Percentiles rank a stretch among this genome's conserved stretches.
Evolutionary conservation across 768 basidiomycete species (phyloP).

Genomic region (Pulveroboletus sp.): DNA sequence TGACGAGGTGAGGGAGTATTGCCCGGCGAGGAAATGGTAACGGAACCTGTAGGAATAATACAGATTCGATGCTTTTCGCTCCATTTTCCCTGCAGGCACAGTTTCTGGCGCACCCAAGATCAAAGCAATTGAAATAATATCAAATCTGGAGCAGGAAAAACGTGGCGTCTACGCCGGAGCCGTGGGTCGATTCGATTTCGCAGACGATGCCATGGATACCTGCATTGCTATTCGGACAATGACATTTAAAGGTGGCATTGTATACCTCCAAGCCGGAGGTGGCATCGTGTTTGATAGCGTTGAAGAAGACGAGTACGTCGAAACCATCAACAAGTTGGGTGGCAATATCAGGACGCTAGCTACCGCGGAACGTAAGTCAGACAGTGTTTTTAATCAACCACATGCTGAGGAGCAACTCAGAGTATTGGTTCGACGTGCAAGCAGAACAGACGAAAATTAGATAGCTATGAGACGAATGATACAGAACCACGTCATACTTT

Average conservation of each 20-base stretch:
- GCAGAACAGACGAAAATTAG: slow-evolving; percentile 33
- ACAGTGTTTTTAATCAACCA: slow-evolving; percentile 1
- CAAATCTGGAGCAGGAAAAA: slow-evolving; percentile 79
- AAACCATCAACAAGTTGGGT: slow-evolving; percentile 92
- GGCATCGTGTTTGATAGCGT: slow-evolving; percentile 97
- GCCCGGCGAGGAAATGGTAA: not conserved
- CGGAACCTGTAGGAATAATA: not conserved
- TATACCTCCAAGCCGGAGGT: slow-evolving; percentile 93
- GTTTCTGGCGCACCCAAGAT: slow-evolving; percentile 99
- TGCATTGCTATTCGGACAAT: slow-evolving; percentile 99
- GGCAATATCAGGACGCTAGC: slow-evolving; percentile 84
- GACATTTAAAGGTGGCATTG: slow-evolving; percentile 89
- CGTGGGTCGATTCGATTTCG: slow-evolving; percentile 97
- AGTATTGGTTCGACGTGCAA: slow-evolving; percentile 68
- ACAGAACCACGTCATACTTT: slow-evolving; percentile 10
- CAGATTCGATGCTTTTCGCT: slow-evolving; percentile 97
- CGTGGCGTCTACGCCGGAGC: slow-evolving; percentile 96
- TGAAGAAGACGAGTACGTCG: slow-evolving; percentile 95
- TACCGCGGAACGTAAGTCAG: slow-evolving; percentile 75
- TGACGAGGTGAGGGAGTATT: slow-evolving; percentile 59
- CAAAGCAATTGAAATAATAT: slow-evolving; percentile 93
- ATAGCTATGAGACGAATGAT: slow-evolving; percentile 16
- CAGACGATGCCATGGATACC: slow-evolving; percentile 91
- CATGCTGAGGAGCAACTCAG: slow-evolving; percentile 36
- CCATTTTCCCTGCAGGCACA: slow-evolving; percentile 98